Evolutionary conservation across 805 yeast genomes (phyloP), one percentile per base, ranked within the genome.

Genomic region (Hanseniaspora guilliermondii): DNA sequence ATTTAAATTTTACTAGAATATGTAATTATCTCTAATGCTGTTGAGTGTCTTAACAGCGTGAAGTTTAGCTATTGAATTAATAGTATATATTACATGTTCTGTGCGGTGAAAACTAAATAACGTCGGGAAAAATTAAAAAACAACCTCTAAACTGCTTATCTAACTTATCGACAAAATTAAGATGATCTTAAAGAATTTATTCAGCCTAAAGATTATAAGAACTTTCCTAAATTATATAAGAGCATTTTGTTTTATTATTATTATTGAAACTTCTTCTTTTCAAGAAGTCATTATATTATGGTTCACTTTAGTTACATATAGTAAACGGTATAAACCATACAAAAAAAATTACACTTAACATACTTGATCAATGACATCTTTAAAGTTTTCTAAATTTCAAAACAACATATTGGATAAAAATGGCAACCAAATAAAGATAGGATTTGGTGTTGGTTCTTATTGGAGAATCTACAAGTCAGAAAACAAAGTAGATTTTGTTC

Each of bases 371-470:
- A 35, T 33, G 41, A 7, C 24, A 14, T 52, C 55, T 19, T 21
- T 52, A 44, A 21, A 35, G 16, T 25, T 44, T 16, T 42, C 55
- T 2, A 52, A 52, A 11, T 44, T 44, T 11, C 55, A 52, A 37
- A 42, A 44, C 37, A 52, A 52, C 32, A 52, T 52, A 6, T n/a
- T 52, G 5, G 55, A 52, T 36, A 52, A 52, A 30, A 27, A 36
- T n/a, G 49, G 49, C n/a, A 17, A 44, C 19, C 55, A 41, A 37
- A 52, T 52, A 35, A 37, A 52, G 24, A 44, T 74, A 21, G 78
- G 70, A 3, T 74, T 67, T 58, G 79, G 79, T 21, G 64, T 73
- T 4, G 70, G 70, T 8, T 73, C 77, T 47, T 71, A 70, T 57
- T 74, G 78, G 78, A 70, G 68, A 60, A 65, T 61, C n/a, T 57